Conservation (phyloP, 2,329 filamentous ascomycete genomes). For the Exophiala dermatitidis region DNA sequence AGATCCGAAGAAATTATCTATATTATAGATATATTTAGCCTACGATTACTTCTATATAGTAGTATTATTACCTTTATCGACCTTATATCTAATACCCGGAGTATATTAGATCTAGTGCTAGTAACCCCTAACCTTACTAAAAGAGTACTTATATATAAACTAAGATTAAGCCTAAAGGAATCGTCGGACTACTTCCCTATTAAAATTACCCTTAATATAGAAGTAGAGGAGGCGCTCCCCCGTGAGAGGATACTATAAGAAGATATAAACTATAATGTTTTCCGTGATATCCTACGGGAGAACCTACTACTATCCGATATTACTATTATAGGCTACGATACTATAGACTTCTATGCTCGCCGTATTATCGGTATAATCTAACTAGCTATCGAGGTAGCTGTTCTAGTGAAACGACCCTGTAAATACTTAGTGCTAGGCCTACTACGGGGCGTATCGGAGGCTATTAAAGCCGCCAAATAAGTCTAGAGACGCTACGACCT, state of each 20-base stretch:
- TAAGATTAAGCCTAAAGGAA: neutral
- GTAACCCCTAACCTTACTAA: neutral
- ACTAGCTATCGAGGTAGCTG: neutral
- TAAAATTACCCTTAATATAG: neutral
- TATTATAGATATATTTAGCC: neutral
- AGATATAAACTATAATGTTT: neutral
- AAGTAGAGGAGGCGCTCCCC: neutral
- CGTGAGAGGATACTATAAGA: neutral
- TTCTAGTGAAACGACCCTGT: neutral
- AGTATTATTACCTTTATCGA: neutral
- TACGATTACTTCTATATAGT: neutral
- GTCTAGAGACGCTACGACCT: neutral
- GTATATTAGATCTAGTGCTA: neutral
- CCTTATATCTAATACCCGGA: neutral
- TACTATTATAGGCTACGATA: neutral
- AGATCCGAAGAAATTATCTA: neutral
- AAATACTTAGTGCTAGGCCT: neutral
- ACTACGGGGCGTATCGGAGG: neutral
- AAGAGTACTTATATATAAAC: neutral
- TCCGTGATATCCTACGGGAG: neutral
- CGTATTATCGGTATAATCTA: neutral
- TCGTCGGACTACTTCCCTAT: neutral
- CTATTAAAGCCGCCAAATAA: neutral
- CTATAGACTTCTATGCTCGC: neutral
- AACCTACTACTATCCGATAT: neutral